A percentile compares a stretch with the other conserved stretches of the same genome.
These are phyloP conservation scores for Onygena corvina DNA, from an alignment of 2,329 filamentous ascomycete genomes.

Conservation along the genomic window DNA sequence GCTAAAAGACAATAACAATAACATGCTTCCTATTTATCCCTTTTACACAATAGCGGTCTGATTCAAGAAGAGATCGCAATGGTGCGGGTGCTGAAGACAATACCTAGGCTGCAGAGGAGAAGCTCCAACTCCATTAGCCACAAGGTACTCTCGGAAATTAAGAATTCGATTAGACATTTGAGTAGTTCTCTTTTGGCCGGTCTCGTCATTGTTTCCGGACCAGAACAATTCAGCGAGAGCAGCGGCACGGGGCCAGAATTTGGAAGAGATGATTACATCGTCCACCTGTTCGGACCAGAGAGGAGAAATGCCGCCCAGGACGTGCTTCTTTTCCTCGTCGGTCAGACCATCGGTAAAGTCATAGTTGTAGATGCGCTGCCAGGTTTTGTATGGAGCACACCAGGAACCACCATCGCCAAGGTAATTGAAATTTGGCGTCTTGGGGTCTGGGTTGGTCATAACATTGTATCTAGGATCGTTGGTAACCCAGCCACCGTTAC, in stretches of 20 bases:
- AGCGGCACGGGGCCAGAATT: constrained; percentile 47
- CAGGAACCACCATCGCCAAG: constrained; percentile 44
- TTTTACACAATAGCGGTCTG: constrained; percentile 30
- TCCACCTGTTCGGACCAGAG: constrained; percentile 47
- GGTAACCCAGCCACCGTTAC: constrained; percentile 42
- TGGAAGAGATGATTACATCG: constrained; percentile 39
- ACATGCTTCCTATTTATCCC: background rate
- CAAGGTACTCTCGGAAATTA: constrained; percentile 49
- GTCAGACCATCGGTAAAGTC: constrained; percentile 44
- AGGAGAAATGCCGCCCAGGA: constrained; percentile 42
- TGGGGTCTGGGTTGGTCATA: constrained; percentile 39
- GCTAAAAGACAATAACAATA: too few species aligned
- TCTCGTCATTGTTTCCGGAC: constrained; percentile 42
- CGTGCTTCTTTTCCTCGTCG: constrained; percentile 35
- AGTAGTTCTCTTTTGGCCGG: constrained; percentile 42
- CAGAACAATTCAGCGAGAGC: constrained; percentile 45
- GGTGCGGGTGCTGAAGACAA: constrained; percentile 46
- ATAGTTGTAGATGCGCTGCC: constrained; percentile 49
- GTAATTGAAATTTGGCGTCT: constrained; percentile 43
- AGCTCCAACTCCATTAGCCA: constrained; percentile 43
- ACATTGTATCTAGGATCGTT: constrained; percentile 48
- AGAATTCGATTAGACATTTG: constrained; percentile 44
- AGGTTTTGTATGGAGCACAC: constrained; percentile 49
- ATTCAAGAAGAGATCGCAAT: constrained; percentile 44
- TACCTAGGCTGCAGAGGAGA: constrained; percentile 45